Evolutionary conservation across 106 monocot genomes (phyloP).

Genomic region (Gastrodia elata): DNA sequence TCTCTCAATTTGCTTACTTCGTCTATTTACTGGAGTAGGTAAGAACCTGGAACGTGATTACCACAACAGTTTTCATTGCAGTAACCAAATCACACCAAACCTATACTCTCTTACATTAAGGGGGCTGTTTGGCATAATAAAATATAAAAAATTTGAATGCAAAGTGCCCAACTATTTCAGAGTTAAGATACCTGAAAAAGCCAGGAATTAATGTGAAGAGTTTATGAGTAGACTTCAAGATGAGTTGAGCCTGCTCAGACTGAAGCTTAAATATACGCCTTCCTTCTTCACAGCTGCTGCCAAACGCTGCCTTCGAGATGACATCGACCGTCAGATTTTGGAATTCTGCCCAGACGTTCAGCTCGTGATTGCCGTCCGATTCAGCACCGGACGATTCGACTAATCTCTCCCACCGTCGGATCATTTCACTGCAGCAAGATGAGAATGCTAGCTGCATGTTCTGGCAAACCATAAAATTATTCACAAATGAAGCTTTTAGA

Average conservation of each 20-base stretch:
- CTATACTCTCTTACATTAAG: too few relatives aligned
- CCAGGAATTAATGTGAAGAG: slow-evolving; percentile 20
- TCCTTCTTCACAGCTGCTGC: slow-evolving; percentile 9
- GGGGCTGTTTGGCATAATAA: too few relatives aligned
- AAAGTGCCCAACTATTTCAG: neutral
- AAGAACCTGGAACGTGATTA: slow-evolving; percentile 2
- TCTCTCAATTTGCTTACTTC: neutral
- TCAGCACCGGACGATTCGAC: neutral
- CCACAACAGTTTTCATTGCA: too few relatives aligned
- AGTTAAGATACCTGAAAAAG: slow-evolving; percentile 3
- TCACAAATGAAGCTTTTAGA: too few relatives aligned
- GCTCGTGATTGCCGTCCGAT: slow-evolving; percentile 5
- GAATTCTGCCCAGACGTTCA: slow-evolving; percentile 27
- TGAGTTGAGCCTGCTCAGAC: neutral
- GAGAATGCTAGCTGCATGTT: slow-evolving; percentile 49
- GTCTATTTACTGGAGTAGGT: slow-evolving; percentile 3
- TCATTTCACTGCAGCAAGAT: slow-evolving; percentile 31
- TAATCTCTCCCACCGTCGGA: slow-evolving; percentile 32
- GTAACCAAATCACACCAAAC: neutral
- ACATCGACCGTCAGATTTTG: slow-evolving; percentile 1
- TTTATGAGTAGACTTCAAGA: neutral
- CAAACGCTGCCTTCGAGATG: slow-evolving; percentile 7
- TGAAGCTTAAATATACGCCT: slow-evolving; percentile 10
- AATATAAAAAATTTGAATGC: too few relatives aligned
- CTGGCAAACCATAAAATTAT: slow-evolving; percentile 17